These are phyloP conservation scores for Thermomucor indicae-seudaticae DNA, from an alignment of 371 early-diverging fungal species.

Conservation along the genomic window DNA sequence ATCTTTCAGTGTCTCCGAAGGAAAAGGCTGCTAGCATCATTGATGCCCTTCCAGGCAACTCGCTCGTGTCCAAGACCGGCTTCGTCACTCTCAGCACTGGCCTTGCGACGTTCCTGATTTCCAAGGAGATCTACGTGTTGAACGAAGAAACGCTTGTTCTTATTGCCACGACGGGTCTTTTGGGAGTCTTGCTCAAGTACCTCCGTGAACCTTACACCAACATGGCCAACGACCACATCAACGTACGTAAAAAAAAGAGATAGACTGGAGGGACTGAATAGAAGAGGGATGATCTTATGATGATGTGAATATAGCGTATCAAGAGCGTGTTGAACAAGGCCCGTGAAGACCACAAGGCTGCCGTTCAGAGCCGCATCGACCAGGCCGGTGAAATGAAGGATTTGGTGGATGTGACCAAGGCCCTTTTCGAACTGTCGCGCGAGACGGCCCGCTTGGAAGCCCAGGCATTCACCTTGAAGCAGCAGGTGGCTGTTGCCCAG, in stretches of 20 bases:
- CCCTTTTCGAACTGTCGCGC: conserved; percentile 88
- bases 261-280: too few relatives aligned
- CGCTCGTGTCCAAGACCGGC: conserved; percentile 84
- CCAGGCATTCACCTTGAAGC: conserved; percentile 91
- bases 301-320: conserved; percentile 52
- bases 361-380: conserved; percentile 83
- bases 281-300: too few relatives aligned
- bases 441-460: conserved; percentile 91
- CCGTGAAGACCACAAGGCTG: conserved; percentile 87
- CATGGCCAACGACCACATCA: conserved; percentile 81
- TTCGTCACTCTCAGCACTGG: conserved; percentile 83
- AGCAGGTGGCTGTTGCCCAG: conserved; percentile 74
- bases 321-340: conserved; percentile 77
- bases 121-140: conserved; percentile 96
- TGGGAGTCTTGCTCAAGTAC: conserved; percentile 68
- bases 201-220: conserved; percentile 82
- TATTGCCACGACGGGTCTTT: conserved; percentile 68
- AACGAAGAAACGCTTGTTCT: conserved; percentile 92
- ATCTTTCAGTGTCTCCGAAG: conserved; percentile 46
- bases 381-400: conserved; percentile 91
- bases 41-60: conserved; percentile 88
- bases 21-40: conserved; percentile 87
- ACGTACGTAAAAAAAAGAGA: too few relatives aligned
- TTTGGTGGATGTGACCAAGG: conserved; percentile 89
- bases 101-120: conserved; percentile 84